Conservation (phyloP, 495 filamentous ascomycete species). For the Tuber brumale region DNA sequence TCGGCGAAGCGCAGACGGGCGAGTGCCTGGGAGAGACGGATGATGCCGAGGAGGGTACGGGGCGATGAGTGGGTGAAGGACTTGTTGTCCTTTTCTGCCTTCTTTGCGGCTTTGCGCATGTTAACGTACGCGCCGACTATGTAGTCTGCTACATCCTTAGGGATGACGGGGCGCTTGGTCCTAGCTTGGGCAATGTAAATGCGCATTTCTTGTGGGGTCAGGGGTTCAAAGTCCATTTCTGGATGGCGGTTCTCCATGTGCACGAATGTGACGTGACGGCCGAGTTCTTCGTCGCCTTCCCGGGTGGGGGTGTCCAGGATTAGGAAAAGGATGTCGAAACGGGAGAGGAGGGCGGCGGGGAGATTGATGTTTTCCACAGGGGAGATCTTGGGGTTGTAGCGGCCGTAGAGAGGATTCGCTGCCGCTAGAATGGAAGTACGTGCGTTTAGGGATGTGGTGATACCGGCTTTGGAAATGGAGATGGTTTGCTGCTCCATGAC, state of each 20-base stretch:
- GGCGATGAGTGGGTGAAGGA: conserved; percentile 82
- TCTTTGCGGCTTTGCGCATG: conserved; percentile 79
- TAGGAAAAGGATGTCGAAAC: conserved; percentile 94
- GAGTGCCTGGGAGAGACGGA: conserved; percentile 92
- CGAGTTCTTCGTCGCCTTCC: conserved; percentile 87
- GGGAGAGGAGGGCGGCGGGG: conserved; percentile 86
- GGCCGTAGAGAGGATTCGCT: conserved; percentile 93
- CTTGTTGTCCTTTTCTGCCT: conserved; percentile 77
- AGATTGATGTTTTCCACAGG: conserved; percentile 99
- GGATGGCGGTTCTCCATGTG: conserved; percentile 97
- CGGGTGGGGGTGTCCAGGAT: conserved; percentile 87
- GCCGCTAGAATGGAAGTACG: conserved; percentile 96
- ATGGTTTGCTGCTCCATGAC: conserved; percentile 99
- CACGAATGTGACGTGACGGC: conserved; percentile 89
- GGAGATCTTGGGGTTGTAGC: conserved; percentile 93
- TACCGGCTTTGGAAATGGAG: conserved; percentile 96
- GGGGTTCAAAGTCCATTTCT: conserved; percentile 54
- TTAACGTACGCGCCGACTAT: conserved; percentile 92
- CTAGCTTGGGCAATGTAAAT: conserved; percentile 92
- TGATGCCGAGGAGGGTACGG: conserved; percentile 82
- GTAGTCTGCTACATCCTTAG: conserved; percentile 80
- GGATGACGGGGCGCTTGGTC: conserved; percentile 76
- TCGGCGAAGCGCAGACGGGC: conserved; percentile 83
- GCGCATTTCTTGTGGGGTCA: conserved; percentile 84
- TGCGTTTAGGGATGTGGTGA: conserved; percentile 91